A percentile compares a stretch with the other conserved stretches of the same genome.
Evolutionary conservation across 2,329 filamentous ascomycete genomes (phyloP).

Genomic region (Chaetomium strumarium): DNA sequence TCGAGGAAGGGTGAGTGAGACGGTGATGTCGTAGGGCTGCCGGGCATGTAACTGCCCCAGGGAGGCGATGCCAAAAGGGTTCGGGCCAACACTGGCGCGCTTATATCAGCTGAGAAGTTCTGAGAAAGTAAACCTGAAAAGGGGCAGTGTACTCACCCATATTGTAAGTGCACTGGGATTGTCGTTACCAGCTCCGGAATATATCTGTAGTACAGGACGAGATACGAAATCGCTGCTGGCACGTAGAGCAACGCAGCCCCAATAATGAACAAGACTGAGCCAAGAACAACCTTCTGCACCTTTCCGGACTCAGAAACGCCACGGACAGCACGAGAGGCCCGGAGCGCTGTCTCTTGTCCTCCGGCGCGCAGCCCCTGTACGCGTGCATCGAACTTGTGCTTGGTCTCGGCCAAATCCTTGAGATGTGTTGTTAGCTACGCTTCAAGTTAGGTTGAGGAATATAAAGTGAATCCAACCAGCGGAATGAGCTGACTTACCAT

Average conservation of each 20-base stretch:
- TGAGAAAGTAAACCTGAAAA: not conserved
- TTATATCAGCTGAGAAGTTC: not conserved
- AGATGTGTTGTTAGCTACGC: not conserved
- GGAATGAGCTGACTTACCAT: not conserved
- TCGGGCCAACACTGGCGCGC: constrained; percentile 37
- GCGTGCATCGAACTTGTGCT: not conserved
- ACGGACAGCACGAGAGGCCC: not conserved
- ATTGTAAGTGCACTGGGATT: constrained; percentile 51
- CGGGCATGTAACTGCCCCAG: constrained; percentile 53
- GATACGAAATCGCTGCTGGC: constrained; percentile 44
- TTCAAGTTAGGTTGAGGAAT: not conserved
- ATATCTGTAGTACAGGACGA: constrained; percentile 51
- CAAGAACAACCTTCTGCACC: constrained; percentile 45
- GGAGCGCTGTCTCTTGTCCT: not conserved
- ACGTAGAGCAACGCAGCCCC: constrained; percentile 41
- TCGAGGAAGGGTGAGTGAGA: constrained; percentile 70
- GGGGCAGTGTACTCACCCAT: constrained; percentile 42
- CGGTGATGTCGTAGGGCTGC: constrained; percentile 79
- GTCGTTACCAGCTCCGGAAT: constrained; percentile 50
- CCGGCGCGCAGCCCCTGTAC: not conserved
- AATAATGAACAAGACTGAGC: constrained; percentile 39
- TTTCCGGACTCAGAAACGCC: constrained; percentile 34
- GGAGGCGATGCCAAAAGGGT: constrained; percentile 48
- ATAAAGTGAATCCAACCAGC: not conserved
- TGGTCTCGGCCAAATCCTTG: not conserved